These are phyloP conservation scores for Diaporthe amygdali DNA, from an alignment of 2,329 filamentous ascomycete species.

Conservation along the genomic window DNA sequence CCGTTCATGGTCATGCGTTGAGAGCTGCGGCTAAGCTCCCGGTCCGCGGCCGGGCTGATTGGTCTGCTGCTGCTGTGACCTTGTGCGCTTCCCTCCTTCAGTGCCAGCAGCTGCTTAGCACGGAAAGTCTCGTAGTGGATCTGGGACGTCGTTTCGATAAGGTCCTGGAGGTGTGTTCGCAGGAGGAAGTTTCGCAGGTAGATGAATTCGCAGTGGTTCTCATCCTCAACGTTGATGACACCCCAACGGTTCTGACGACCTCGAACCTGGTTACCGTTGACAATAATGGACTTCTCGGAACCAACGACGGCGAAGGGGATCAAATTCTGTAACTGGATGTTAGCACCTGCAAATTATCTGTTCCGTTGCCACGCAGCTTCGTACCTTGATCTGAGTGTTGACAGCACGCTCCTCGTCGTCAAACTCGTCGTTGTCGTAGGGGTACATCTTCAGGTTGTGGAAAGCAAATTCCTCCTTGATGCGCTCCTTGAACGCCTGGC, in stretches of 20 bases:
- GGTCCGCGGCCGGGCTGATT: slow-evolving; percentile 93
- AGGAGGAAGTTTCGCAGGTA: slow-evolving; percentile 98
- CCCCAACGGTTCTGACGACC: slow-evolving; percentile 99
- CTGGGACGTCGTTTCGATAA: slow-evolving; percentile 98
- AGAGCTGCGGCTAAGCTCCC: slow-evolving; percentile 95
- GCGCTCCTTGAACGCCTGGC: slow-evolving; percentile 94
- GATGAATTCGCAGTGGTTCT: slow-evolving; percentile 99
- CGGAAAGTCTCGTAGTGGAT: slow-evolving; percentile 99
- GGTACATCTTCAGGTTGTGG: slow-evolving; percentile 99
- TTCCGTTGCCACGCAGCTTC: slow-evolving; percentile 26
- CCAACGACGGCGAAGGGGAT: slow-evolving; percentile 98
- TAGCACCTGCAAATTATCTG: slow-evolving; percentile 34
- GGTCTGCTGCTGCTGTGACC: slow-evolving; percentile 85
- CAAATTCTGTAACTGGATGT: slow-evolving; percentile 67
- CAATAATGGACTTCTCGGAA: slow-evolving; percentile 96
- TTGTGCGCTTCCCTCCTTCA: slow-evolving; percentile 97
- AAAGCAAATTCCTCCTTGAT: slow-evolving; percentile 99
- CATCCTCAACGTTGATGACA: slow-evolving; percentile 98
- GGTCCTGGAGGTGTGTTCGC: slow-evolving; percentile 95
- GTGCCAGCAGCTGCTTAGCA: slow-evolving; percentile 94
- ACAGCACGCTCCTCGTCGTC: slow-evolving; percentile 94
- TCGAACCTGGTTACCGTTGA: slow-evolving; percentile 96
- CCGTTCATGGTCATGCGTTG: slow-evolving; percentile 99
- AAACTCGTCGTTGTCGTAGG: slow-evolving; percentile 98
- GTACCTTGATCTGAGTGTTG: slow-evolving; percentile 96